Evolutionary conservation across 2,329 filamentous ascomycete species (phyloP), one percentile per base, ranked within the genome.

Genomic region (Aciculosporium take): DNA sequence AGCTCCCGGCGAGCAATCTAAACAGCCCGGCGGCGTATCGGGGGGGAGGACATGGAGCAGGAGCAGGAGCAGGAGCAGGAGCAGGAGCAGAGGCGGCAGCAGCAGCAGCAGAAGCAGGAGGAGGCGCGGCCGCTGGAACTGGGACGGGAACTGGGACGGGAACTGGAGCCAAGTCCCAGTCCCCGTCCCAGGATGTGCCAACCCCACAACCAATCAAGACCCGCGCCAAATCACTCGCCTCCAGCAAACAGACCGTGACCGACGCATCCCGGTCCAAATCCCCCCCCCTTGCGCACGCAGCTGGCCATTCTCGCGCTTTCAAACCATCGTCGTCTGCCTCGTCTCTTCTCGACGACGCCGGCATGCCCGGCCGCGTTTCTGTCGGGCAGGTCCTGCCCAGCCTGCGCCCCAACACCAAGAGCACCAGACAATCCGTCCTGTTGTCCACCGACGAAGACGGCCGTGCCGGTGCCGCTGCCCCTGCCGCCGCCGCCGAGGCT

Each of bases 291-390:
- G 29, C 32, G 24, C 39, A 43, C 46, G 35, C 47, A 43, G 47
- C n/a, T n/a, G n/a, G 45, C 30, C 49, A 42, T 49, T 47, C 49
- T 28, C 46, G 46, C 49, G 37, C 48, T 35, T 45, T 44, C 42
- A 49, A 48, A 47, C 49, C 49, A 47, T 48, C 49, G 42, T 51
- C 48, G 39, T 50, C 54, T 48, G 38, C 27, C 33, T 32, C 24
- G 21, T 32, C 21, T 33, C 24, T 34, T 21, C 32, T 20, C 8
- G 55, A 58, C 46, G 54, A 58, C 49, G 54, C 53, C 55, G 59
- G 53, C 51, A 65, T 65, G 63, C 62, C 63, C 45, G 63, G 63
- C 48, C 55, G 59, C 48, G 50, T 65, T 49, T 48, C 56, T 44
- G 49, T 56, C 42, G 49, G 53, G 33, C 53, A 57, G 38, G 47